A percentile compares a stretch with the other conserved stretches of the same genome.
These are phyloP conservation scores for Metrosideros polymorpha DNA, from an alignment of 441 rosid species.

Conservation along the genomic window DNA sequence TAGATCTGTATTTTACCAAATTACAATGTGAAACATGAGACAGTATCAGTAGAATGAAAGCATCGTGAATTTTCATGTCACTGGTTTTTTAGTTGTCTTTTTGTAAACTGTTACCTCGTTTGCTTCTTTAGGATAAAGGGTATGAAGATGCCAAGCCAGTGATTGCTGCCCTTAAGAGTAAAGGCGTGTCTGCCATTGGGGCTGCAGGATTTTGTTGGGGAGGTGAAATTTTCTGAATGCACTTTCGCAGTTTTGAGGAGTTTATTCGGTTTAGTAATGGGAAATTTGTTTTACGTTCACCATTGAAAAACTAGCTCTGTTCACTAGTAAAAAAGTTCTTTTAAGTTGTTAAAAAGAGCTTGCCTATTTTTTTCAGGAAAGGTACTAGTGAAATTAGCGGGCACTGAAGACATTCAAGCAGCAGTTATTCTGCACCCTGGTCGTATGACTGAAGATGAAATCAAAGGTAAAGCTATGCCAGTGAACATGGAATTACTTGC, in stretches of 20 bases:
- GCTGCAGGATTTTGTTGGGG: conserved; percentile 1
- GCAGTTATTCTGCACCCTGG: not conserved
- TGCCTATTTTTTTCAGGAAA: not conserved
- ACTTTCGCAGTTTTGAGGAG: not conserved
- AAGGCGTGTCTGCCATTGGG: not conserved
- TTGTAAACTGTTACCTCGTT: not conserved
- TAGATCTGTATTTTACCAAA: not conserved
- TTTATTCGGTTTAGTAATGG: not conserved
- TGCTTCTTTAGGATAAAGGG: not conserved
- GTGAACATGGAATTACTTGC: too few species aligned
- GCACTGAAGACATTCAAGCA: not conserved
- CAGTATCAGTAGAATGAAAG: not conserved
- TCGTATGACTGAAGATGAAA: not conserved
- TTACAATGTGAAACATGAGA: not conserved
- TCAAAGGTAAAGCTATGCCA: not conserved
- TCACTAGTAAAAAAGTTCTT: not conserved
- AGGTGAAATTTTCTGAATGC: not conserved
- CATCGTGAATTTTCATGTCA: not conserved
- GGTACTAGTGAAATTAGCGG: not conserved
- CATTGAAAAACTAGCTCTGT: not conserved
- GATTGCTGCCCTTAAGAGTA: not conserved
- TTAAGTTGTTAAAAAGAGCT: not conserved
- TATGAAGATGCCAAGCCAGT: not conserved
- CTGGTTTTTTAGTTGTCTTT: not conserved
- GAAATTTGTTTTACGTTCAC: not conserved